A percentile compares a stretch with the other conserved stretches of the same genome.
Conservation (phyloP, 148 eudicot genomes). For the Gaultheria prostrata region DNA sequence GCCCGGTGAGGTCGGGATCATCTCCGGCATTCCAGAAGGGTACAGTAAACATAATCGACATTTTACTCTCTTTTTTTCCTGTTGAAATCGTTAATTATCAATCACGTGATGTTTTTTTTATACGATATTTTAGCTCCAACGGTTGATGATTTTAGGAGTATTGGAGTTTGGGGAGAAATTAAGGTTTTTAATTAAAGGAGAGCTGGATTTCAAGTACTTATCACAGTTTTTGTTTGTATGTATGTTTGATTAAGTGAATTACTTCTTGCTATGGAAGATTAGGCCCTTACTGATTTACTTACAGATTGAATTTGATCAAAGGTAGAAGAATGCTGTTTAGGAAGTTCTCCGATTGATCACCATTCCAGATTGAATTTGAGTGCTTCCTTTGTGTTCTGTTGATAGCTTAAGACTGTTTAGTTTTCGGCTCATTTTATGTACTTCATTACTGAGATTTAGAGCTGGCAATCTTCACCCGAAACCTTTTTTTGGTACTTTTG, state of each 20-base stretch:
- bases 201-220: neutral
- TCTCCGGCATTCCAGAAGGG: constrained; percentile 78
- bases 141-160: neutral
- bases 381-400: neutral
- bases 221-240: neutral
- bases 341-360: neutral
- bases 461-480: no score
- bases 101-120: neutral
- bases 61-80: no score
- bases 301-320: neutral
- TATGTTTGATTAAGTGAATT: neutral
- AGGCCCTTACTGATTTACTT: neutral
- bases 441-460: neutral
- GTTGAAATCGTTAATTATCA: neutral
- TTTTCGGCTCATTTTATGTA: neutral
- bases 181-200: neutral
- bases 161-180: neutral
- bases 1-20: constrained; percentile 65
- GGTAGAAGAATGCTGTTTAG: neutral
- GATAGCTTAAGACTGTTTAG: neutral
- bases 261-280: neutral
- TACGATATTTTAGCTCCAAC: neutral
- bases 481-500: no score
- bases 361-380: neutral
- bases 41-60: no score